Conservation (phyloP, 2,329 filamentous ascomycete genomes). For the Fusarium newnesense region DNA sequence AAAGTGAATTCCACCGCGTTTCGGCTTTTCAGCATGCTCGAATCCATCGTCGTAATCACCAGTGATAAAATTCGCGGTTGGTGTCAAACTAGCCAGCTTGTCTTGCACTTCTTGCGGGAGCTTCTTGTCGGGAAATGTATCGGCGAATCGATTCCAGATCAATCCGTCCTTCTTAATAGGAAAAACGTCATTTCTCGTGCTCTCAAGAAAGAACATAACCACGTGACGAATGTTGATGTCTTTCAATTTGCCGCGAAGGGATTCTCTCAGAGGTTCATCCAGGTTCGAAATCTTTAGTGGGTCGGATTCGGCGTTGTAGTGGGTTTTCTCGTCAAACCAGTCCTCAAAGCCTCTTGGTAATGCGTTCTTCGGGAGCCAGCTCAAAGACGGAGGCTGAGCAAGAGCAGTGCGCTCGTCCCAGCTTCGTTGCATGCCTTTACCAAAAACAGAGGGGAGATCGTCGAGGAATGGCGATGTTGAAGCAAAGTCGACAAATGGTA, state of each 20-base stretch:
- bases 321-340: constrained; percentile 39
- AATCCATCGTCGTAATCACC: constrained; percentile 52
- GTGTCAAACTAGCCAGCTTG: constrained; percentile 44
- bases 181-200: constrained; percentile 57
- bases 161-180: constrained; percentile 54
- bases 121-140: constrained; percentile 46
- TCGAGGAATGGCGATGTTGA: constrained; percentile 46
- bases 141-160: constrained; percentile 49
- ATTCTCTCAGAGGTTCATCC: constrained; percentile 45
- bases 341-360: constrained; percentile 41
- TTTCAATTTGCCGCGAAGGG: constrained; percentile 40
- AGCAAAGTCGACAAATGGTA: constrained; percentile 50
- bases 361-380: constrained; percentile 40
- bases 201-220: constrained; percentile 57
- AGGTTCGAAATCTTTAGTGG: constrained; percentile 56
- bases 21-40: constrained; percentile 30
- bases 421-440: constrained; percentile 41
- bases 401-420: constrained; percentile 46
- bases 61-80: constrained; percentile 49
- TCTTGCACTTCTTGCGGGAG: constrained; percentile 48
- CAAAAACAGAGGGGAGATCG: constrained; percentile 37
- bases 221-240: constrained; percentile 55
- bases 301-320: constrained; percentile 51
- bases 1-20: constrained; percentile 53
- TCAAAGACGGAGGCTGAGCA: constrained; percentile 25